phyloP scores from a whole-genome alignment of 768 basidiomycete genomes.

The Trichaptum fuscoviolaceum region DNA sequence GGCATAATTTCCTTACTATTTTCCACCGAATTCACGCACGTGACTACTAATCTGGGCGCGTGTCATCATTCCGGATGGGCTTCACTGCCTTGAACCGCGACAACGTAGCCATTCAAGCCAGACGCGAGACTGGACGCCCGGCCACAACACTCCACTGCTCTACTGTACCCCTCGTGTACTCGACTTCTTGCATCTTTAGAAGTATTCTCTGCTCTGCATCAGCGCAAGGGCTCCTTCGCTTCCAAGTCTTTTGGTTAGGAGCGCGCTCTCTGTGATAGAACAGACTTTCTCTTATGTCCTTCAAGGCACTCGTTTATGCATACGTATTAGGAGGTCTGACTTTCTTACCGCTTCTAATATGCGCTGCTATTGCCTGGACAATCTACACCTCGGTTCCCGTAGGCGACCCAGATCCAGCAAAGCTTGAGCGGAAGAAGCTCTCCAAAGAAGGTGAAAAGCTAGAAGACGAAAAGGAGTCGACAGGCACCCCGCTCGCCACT shows the following conservation, averaged over 20 bases:
- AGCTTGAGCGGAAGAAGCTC: constrained; percentile 25
- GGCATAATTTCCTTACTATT: too few species aligned
- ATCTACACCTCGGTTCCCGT: constrained; percentile 87
- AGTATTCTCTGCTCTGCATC: not conserved
- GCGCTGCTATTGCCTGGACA: constrained; percentile 51
- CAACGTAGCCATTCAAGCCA: not conserved
- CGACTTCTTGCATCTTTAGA: not conserved
- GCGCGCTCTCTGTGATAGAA: constrained; percentile 1
- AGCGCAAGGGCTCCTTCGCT: not conserved
- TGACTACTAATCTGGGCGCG: not conserved
- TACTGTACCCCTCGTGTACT: not conserved
- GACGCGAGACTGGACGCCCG: not conserved
- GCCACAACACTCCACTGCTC: not conserved
- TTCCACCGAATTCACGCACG: too few species aligned
- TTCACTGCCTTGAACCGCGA: not conserved
- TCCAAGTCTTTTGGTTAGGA: not conserved
- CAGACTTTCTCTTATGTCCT: constrained; percentile 41
- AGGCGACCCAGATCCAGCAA: constrained; percentile 42
- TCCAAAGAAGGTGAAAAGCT: constrained; percentile 12
- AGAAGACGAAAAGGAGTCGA: constrained; percentile 23
- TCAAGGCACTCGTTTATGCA: constrained; percentile 70
- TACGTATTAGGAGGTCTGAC: constrained; percentile 90
- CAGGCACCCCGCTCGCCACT: constrained; percentile 26
- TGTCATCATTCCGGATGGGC: not conserved
- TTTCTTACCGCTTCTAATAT: constrained; percentile 74